Conservation (phyloP, 306 rosid species). For the Amphicarpaea edgeworthii region DNA sequence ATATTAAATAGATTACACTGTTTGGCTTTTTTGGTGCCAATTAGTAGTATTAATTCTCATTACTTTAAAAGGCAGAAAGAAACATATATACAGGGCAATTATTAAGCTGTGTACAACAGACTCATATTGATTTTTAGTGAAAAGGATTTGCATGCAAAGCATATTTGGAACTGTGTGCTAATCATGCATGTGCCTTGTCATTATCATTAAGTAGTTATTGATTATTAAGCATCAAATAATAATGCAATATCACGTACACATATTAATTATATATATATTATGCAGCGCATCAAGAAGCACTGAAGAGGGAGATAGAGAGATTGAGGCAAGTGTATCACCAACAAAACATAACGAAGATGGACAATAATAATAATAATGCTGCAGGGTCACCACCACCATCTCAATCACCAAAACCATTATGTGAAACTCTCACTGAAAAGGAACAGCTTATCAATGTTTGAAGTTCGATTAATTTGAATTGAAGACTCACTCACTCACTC, state of each 20-base stretch:
- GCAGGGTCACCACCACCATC: constrained; percentile 55
- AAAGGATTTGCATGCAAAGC: constrained; percentile 48
- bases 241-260: neutral
- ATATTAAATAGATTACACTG: constrained; percentile 14
- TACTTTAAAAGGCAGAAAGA: constrained; percentile 26
- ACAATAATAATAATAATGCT: constrained; percentile 52
- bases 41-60: constrained; percentile 6
- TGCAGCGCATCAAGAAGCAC: constrained; percentile 87
- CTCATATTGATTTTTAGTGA: constrained; percentile 30
- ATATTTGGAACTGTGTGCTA: constrained; percentile 29
- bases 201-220: constrained; percentile 42
- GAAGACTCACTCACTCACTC: constrained; percentile 1
- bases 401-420: constrained; percentile 45
- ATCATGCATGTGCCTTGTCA: constrained; percentile 53
- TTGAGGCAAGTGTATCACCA: constrained; percentile 85
- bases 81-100: constrained; percentile 37
- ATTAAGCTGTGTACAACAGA: constrained; percentile 41
- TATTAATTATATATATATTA: too few species aligned
- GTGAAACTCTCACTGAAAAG: constrained; percentile 54
- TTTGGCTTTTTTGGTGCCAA: constrained; percentile 32
- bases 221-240: constrained; percentile 10
- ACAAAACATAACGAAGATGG: constrained; percentile 79
- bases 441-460: constrained; percentile 70
- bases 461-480: constrained; percentile 9
- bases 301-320: constrained; percentile 96